Conservation (phyloP, 148 eudicot genomes). For the Chenopodium berlandieri region DNA sequence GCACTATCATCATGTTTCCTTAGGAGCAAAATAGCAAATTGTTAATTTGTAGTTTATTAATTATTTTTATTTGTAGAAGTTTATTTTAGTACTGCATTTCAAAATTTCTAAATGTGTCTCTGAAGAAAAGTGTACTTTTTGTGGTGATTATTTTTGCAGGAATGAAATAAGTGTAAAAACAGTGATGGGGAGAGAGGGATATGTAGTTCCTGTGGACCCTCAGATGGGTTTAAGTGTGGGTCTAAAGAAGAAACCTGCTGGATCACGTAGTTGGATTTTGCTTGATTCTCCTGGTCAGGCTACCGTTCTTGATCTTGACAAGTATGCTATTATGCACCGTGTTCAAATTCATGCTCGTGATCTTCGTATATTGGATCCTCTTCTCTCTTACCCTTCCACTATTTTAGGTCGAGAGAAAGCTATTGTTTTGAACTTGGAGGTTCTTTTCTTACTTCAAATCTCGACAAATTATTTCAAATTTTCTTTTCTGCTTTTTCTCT, state of each 20-base stretch:
- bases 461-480: background rate
- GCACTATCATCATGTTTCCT: no score
- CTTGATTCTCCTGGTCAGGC: conserved; percentile 47
- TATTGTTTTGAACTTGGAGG: conserved; percentile 83
- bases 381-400: conserved; percentile 74
- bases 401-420: conserved; percentile 83
- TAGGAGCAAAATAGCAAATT: no score
- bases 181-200: conserved; percentile 46
- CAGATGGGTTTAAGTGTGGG: conserved; percentile 21
- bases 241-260: conserved; percentile 37
- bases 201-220: conserved; percentile 39
- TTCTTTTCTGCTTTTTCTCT: background rate
- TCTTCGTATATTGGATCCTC: conserved; percentile 81
- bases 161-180: background rate
- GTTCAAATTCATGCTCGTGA: conserved; percentile 88
- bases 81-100: no score
- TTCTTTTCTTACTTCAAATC: conserved; percentile 14
- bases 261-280: conserved; percentile 54
- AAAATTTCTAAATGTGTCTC: no score
- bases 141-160: background rate
- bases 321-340: conserved; percentile 75
- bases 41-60: no score
- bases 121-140: no score
- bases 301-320: conserved; percentile 62
- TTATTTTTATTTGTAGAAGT: no score